Conservation (phyloP, 2,329 filamentous ascomycete species). For the Aspergillus carbonarius region DNA sequence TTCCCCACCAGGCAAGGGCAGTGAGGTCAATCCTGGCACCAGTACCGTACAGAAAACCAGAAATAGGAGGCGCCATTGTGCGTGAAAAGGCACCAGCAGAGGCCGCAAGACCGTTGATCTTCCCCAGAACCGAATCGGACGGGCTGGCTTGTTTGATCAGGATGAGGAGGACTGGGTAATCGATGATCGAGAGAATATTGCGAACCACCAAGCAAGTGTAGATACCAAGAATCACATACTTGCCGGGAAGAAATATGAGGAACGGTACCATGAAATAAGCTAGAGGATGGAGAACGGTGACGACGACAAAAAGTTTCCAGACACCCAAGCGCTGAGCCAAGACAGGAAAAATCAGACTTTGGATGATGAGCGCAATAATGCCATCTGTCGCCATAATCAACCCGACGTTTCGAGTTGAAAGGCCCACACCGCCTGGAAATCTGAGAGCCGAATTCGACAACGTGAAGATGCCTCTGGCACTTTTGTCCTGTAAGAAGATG, state of each 20-base stretch:
- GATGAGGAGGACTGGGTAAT: constrained; percentile 67
- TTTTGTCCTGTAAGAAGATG: constrained; percentile 82
- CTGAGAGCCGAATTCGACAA: constrained; percentile 50
- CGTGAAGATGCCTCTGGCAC: constrained; percentile 33
- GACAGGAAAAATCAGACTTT: constrained; percentile 68
- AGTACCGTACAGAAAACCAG: constrained; percentile 65
- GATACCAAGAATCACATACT: constrained; percentile 59
- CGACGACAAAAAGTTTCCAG: constrained; percentile 65
- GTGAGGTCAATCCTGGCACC: constrained; percentile 59
- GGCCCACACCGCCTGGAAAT: constrained; percentile 64
- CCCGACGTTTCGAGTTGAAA: constrained; percentile 66
- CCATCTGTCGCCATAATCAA: constrained; percentile 69
- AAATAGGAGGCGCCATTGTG: constrained; percentile 68
- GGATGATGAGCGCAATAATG: constrained; percentile 69
- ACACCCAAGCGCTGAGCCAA: constrained; percentile 64
- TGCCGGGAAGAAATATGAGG: constrained; percentile 57
- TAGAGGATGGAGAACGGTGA: constrained; percentile 65
- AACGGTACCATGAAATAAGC: constrained; percentile 70
- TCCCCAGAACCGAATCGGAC: constrained; percentile 61
- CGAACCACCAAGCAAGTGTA: constrained; percentile 66
- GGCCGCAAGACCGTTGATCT: constrained; percentile 71
- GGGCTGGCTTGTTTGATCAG: constrained; percentile 71
- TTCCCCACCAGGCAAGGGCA: constrained; percentile 64
- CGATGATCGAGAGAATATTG: constrained; percentile 67
- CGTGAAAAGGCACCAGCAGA: constrained; percentile 69